Base-by-base conservation (phyloP, 805 yeast species). In the Soucietia sequanensis region DNA sequence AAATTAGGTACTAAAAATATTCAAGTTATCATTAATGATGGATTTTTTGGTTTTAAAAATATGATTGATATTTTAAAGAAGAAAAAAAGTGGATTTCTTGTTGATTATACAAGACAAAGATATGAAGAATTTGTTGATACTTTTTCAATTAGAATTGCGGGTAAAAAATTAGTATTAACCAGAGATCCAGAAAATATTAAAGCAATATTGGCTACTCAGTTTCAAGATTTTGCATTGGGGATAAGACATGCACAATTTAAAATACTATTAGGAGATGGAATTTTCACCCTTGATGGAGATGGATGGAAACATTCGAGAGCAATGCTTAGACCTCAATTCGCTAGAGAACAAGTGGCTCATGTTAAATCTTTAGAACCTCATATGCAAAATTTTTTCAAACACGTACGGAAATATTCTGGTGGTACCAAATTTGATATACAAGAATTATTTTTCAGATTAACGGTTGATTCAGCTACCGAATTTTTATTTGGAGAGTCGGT, bases 281-380 rank as follows among this genome's bases (percentile, higher is more conserved):
- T 66, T 27, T 67, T 67, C 46, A 67, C 72, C 6, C 52, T 65
- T 41, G 72, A 66, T 40, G 61, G 62, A 14, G 56, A 52, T 37
- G 72, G 71, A 7, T 67, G 72, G 72, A 65, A 66, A 42, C 64
- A 60, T 41, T 60, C 69, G 6, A 45, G 72, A 39, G 58, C 69
- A 14, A 61, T 67, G 72, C 58, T 66, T 41, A 56, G 71, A 41
- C 72, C 72, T 2, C 71, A 67, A 41, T 67, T 67, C 43, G 64
- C 70, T 9, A 53, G 70, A 49, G 72, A 65, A 35, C 69, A 67
- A 43, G 60, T 66, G 35, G 60, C 69, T 6, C 71, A 67, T 36
- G 69, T 65, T 12, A 49, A 54, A 35, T 16, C 55, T 5, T 52
- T 66, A 45, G 72, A 67, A 37, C 68, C 70, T 10, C 72, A 67